Evolutionary conservation across 257 asterid species (phyloP), one percentile per base, ranked within the genome.

Genomic region (Misopates orontium): DNA sequence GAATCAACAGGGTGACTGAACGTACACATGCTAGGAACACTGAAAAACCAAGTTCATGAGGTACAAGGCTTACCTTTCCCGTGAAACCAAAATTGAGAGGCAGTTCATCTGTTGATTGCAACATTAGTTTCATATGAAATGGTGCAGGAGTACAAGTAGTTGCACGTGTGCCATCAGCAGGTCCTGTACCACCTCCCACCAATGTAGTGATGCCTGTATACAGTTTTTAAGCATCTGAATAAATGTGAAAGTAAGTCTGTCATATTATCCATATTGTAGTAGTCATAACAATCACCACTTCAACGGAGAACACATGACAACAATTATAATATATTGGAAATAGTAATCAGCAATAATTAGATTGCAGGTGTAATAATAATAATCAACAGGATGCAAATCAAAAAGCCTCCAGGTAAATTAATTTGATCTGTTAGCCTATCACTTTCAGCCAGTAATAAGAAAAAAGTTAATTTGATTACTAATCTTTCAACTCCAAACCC

Each of bases 171-270:
- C 97, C 99, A 61, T 87, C 62, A 67, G 99, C 95, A 73, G 99
- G 97, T 76, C 99, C 97, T 11, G 96, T 87, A n/a, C 97, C 99
- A 71, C 99, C 97, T 84, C 99, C 99, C 54, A 90, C 90, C 75
- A 93, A 18, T 6, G 99, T 86, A 57, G 97, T 90, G 83, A 90
- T 83, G 56, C 97, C 97, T 93, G 73, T 60, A 64, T 42, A 64
- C 9, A 41, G 28, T 52, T 32, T 11, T n/a, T n/a, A 64, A 31
- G 8, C 64, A 24, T 5, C 10, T 36, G n/a, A 31, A 9, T 59
- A 13, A 36, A 23, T 39, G 39, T 50, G 44, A 61, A 28, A 45
- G 53, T 16, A 73, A 69, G n/a, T 47, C 57, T 22, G 50, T 51
- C 15, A 9, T n/a, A 15, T 52, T 31, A 31, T 56, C 16, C 62